Conservation (phyloP, 257 asterid genomes). For the Solanum ossicruentum region DNA sequence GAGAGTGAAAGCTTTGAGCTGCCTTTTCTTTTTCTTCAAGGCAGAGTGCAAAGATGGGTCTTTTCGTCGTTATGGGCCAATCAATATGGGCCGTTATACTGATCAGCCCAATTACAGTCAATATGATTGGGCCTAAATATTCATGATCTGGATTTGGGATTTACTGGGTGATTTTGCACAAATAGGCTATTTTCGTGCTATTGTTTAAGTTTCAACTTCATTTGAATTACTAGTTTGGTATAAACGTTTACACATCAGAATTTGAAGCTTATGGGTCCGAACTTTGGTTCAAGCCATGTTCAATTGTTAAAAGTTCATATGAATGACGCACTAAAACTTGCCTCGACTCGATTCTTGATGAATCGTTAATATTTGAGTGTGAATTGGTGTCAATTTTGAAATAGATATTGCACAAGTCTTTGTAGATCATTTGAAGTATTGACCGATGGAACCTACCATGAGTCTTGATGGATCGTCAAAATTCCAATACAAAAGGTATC, state of each 20-base stretch:
- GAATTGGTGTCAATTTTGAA: background rate
- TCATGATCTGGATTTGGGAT: background rate
- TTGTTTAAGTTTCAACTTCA: background rate
- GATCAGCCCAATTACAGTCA: background rate
- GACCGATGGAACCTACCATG: background rate
- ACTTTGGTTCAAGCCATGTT: background rate
- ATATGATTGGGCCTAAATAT: background rate
- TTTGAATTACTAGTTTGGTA: background rate
- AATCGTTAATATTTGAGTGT: background rate
- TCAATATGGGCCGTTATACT: background rate
- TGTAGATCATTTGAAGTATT: background rate
- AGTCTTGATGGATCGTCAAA: background rate
- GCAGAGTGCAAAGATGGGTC: background rate
- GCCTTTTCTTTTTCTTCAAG: constrained; percentile 52
- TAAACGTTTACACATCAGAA: background rate
- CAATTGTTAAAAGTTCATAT: background rate
- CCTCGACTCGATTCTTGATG: background rate
- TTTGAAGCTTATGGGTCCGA: background rate
- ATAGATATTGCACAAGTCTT: background rate
- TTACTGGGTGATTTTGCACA: background rate
- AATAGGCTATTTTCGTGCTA: background rate
- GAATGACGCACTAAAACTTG: background rate
- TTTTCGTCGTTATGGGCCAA: background rate
- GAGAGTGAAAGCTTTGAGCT: background rate
- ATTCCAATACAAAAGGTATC: background rate